These are phyloP conservation scores for Vitis hybrid DNA, from an alignment of 177 flowering plant species.

Conservation along the genomic window DNA sequence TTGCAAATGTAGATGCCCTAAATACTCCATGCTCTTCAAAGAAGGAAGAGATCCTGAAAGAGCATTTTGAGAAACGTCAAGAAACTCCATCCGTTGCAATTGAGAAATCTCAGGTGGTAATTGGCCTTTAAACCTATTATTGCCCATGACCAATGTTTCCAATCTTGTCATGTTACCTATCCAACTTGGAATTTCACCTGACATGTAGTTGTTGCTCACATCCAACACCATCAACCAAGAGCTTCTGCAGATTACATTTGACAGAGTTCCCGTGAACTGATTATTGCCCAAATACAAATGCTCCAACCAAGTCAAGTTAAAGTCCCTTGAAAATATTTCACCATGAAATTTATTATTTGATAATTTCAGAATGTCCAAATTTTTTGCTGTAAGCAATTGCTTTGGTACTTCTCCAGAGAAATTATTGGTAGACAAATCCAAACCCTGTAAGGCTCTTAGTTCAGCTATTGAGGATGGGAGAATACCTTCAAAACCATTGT, in stretches of 20 bases:
- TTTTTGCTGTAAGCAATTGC: too few species aligned
- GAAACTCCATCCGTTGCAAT: neutral
- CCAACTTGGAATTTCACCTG: conserved; percentile 7
- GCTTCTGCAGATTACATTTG: too few species aligned
- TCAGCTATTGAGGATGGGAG: too few species aligned
- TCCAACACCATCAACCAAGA: neutral
- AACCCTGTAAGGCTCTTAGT: rapidly evolving
- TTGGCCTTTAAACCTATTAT: neutral
- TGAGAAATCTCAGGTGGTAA: neutral
- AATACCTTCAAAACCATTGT: too few species aligned
- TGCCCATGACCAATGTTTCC: neutral
- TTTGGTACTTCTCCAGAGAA: too few species aligned
- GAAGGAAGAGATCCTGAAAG: neutral
- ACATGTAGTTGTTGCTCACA: conserved; percentile 8
- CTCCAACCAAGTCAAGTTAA: too few species aligned
- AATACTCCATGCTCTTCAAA: too few species aligned
- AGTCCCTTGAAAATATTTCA: too few species aligned
- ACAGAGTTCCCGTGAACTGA: too few species aligned
- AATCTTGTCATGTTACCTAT: neutral
- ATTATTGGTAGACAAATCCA: too few species aligned
- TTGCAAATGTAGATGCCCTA: neutral
- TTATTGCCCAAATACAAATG: neutral
- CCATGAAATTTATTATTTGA: too few species aligned
- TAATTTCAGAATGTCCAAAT: too few species aligned
- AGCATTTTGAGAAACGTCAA: conserved; percentile 9